Evolutionary conservation across 2,329 filamentous ascomycete species (phyloP), one percentile per base, ranked within the genome.

Genomic region (Verticillium tricorpus): DNA sequence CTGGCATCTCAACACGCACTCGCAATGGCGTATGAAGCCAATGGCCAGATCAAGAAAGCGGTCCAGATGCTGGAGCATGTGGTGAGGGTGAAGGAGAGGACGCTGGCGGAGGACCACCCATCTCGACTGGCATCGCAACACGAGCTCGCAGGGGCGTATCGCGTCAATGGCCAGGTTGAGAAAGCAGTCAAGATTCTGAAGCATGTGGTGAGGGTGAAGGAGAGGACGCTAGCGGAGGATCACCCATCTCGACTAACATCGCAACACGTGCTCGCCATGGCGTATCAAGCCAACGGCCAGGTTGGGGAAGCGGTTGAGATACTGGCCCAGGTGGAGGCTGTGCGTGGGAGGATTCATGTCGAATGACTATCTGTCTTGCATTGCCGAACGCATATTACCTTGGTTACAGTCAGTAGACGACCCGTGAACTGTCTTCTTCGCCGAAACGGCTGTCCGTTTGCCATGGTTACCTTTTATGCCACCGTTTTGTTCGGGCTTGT

Each of bases 101-200:
- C 25, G 12, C 40, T 25, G 40, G 40, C 40, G 7, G 40, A 19
- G 19, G 19, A 17, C 15, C 5, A 60, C 31, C 52, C 37, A 22
- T 12, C 4, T 50, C 61, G 57, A 57, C 59, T 61, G 32, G 35
- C 50, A 54, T 61, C 62, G 31, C 59, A 63, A 31, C 62, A 61
- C 28, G 37, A 2, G 35, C 59, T 63, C 17, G 62, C 60, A 45
- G 1, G 0, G 4, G 57, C 57, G 19, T 60, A 70, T 40, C 12
- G 25, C 37, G 56, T 56, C 55, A 59, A 70, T 56, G 67, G 66
- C 31, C 67, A 69, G 60, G 57, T 66, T 22, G 60, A 66, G 58
- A 69, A 50, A 28, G 69, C 69, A 17, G 50, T 71, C 19, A 28
- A 34, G 40, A 60, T 70, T 28, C 64, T 71, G 17, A 64, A 70